Evolutionary conservation across 768 basidiomycete genomes (phyloP), one percentile per base, ranked within the genome.

Genomic region (Russula compacta): DNA sequence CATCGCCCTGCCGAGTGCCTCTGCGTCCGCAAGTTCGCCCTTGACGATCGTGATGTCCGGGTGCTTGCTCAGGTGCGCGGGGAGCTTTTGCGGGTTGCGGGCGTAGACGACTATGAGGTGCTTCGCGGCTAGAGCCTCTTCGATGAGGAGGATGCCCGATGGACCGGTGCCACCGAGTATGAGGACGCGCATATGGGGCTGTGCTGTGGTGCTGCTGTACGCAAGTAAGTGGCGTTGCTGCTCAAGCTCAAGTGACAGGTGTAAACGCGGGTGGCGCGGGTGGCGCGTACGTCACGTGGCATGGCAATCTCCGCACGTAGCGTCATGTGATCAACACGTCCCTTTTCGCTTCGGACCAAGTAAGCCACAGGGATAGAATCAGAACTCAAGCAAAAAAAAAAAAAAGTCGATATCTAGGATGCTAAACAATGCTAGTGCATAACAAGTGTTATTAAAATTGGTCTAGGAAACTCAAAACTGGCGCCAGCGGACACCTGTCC

Each of bases 121-220:
- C 6, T 69, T 65, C 21, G 72, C 71, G 17, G 73, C 67, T 17
- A 89, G 78, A 6, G 77, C 73, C 67, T 85, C 79, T 54, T 82
- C 78, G 59, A 84, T 76, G 60, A 89, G 74, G 17, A 79, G 76
- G 48, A 80, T 71, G 52, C 87, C 88, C 39, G 72, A 71, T 14
- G 81, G 77, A 1, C 87, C 87, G 3, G 87, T 90, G 24, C 78
- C 83, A 17, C 87, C 88, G n/a, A 90, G 76, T 60, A 89, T 75
- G 56, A 89, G 75, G 59, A 87, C 67, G 29, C 76, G 83, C 81
- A 81, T 80, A 17, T 39, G 57, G 44, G 53, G 24, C 43, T 9
- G 24, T 29, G 24, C 24, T 29, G 24, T 29, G 24, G 24, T 29
- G 24, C 24, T 29, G 24, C 24, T 29, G 24, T 29, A 29, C 3